These are phyloP conservation scores for Auricularia sp. DNA, from an alignment of 768 basidiomycete species.

Conservation along the genomic window DNA sequence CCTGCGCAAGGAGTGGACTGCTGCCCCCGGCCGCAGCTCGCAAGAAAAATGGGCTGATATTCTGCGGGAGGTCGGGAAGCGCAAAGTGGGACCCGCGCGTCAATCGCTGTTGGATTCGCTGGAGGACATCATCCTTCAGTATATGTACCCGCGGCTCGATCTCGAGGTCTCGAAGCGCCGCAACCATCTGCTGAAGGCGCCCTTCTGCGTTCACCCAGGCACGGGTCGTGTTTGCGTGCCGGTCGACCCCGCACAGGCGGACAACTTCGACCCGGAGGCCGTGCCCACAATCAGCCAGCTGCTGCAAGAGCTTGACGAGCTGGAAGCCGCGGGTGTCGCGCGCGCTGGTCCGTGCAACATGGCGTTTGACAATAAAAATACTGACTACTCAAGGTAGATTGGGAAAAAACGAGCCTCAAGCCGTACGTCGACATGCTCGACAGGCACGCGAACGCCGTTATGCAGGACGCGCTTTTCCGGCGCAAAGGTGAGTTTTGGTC, in stretches of 20 bases:
- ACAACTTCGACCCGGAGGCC: slow-evolving; percentile 69
- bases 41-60: slow-evolving; percentile 68
- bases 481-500: background rate
- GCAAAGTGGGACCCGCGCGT: background rate
- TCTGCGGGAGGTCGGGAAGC: slow-evolving; percentile 7
- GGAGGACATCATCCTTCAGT: slow-evolving; percentile 85
- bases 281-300: slow-evolving; percentile 86
- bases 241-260: slow-evolving; percentile 62
- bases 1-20: slow-evolving; percentile 52
- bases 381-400: slow-evolving; percentile 34
- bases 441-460: slow-evolving; percentile 35
- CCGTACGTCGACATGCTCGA: slow-evolving; percentile 88
- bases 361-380: too few relatives aligned
- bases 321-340: slow-evolving; percentile 10
- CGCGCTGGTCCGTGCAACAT: slow-evolving; percentile 1
- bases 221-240: slow-evolving; percentile 95
- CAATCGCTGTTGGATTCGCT: slow-evolving; percentile 29
- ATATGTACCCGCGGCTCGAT: slow-evolving; percentile 93
- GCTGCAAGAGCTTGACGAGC: slow-evolving; percentile 62
- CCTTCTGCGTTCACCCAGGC: slow-evolving; percentile 94
- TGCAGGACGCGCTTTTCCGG: background rate
- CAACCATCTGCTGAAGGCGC: slow-evolving; percentile 95
- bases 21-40: slow-evolving; percentile 43
- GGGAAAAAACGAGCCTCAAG: slow-evolving; percentile 79
- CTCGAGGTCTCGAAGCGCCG: slow-evolving; percentile 95